Evolutionary conservation across 495 filamentous ascomycete genomes (phyloP), one percentile per base, ranked within the genome.

Genomic region (Massariosphaeria phaeospora): DNA sequence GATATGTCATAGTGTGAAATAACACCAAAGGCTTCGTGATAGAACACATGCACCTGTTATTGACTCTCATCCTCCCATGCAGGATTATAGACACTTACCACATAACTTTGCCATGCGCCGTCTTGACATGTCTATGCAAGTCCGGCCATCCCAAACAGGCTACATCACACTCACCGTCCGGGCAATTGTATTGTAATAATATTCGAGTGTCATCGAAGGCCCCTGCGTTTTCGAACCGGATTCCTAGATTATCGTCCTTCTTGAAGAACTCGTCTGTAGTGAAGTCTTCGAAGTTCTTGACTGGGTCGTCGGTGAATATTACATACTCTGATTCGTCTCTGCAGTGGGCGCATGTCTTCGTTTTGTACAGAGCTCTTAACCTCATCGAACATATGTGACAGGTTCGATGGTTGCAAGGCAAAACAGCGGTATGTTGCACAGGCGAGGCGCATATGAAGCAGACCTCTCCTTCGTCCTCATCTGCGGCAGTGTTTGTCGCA

Each of bases 401-500:
- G 9, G 89, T 95, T 17, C 84, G 78, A 71, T 98, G 94, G 67
- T 93, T 96, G 70, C 93, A 98, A 12, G 93, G 93, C 15, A 90
- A 82, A 40, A 97, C 79, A 2, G 89, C 84, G 47, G 83, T 83
- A 73, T 96, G 89, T 41, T 82, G 79, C 44, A 97, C 84, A 1
- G 80, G 79, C 34, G 86, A 91, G 21, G 94, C 90, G 68, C 93
- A 99, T 56, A 99, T 97, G 70, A 96, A 97, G 76, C 93, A 99
- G 49, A 95, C 76, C 44, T 95, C 88, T 25, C 59, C 65, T 1
- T 67, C 62, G 31, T 41, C 52, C 15, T 31, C 47, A 20, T 48
- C 56, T 31, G 6, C 40, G 50, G 52, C 40, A 10, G 35, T 11
- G n/a, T n/a, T n/a, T n/a, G n/a, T n/a, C 3, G 35, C 24, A 2